phyloP scores from a whole-genome alignment of 2,329 filamentous ascomycete genomes.

The Calcarisporium arbuscula region DNA sequence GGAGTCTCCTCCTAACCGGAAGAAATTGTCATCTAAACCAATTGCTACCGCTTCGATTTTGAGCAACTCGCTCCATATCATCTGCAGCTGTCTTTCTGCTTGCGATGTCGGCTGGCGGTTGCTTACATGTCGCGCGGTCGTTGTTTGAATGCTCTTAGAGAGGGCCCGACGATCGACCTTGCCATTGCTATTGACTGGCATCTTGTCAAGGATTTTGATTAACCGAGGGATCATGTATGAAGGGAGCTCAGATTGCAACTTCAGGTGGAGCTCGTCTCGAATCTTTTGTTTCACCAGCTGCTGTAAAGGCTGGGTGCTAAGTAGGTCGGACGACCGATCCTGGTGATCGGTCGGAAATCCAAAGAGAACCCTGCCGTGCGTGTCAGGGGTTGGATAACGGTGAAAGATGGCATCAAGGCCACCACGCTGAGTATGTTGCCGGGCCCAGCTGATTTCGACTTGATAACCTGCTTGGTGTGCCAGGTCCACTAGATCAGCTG shows the following conservation, averaged over 20 bases:
- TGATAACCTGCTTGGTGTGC: constrained; percentile 32
- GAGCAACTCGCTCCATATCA: background rate
- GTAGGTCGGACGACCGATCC: background rate
- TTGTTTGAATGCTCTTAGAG: background rate
- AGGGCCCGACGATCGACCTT: constrained; percentile 13
- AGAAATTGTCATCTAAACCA: constrained; percentile 1
- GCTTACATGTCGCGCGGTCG: background rate
- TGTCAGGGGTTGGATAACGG: constrained; percentile 24
- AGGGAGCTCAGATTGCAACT: constrained; percentile 9
- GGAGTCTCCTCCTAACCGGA: constrained; percentile 6
- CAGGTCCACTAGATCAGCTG: constrained; percentile 13
- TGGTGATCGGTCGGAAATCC: constrained; percentile 11
- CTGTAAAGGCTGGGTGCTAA: constrained; percentile 10
- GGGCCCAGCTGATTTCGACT: constrained; percentile 37
- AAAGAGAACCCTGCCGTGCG: constrained; percentile 1
- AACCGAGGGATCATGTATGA: constrained; percentile 14
- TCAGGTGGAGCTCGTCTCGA: constrained; percentile 1
- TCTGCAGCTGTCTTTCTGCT: background rate
- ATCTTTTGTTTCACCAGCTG: constrained; percentile 4
- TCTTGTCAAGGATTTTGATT: constrained; percentile 10
- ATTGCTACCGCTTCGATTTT: background rate
- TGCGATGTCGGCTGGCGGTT: background rate
- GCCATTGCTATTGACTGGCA: constrained; percentile 14
- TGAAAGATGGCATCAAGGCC: constrained; percentile 18
- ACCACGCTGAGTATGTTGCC: constrained; percentile 20